phyloP scores from a whole-genome alignment of 805 yeast species.

The Candida sonorensis region DNA sequence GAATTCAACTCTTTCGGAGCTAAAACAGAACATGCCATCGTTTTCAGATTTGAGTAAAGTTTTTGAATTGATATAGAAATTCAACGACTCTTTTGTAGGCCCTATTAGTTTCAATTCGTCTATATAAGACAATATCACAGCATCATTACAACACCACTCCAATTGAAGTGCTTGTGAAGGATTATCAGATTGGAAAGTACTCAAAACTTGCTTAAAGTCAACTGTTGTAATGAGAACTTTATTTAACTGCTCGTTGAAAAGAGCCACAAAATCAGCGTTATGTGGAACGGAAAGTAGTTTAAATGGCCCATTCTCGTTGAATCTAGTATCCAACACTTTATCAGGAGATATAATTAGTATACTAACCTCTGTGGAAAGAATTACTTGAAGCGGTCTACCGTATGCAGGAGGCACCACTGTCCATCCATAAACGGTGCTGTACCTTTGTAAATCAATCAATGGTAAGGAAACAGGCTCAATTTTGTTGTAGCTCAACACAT shows the following conservation, averaged over 20 bases:
- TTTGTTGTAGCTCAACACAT: conserved; percentile 33
- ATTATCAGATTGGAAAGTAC: conserved; percentile 34
- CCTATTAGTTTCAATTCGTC: conserved; percentile 69
- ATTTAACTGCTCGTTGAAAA: conserved; percentile 34
- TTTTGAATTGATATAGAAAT: conserved; percentile 42
- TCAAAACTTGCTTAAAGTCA: conserved; percentile 36
- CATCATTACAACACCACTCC: conserved; percentile 85
- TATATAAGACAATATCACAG: conserved; percentile 50
- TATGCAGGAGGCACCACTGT: conserved; percentile 14
- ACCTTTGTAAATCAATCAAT: too few species aligned
- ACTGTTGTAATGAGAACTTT: conserved; percentile 45
- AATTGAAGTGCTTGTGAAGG: conserved; percentile 37
- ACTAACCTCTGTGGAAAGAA: conserved; percentile 11
- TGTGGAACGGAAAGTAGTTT: conserved; percentile 32
- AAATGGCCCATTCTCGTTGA: conserved; percentile 11
- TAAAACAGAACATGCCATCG: conserved; percentile 71
- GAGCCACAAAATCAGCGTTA: conserved; percentile 47
- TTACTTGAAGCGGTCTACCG: conserved; percentile 9
- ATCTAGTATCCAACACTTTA: conserved; percentile 5
- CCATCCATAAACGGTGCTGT: conserved; percentile 21
- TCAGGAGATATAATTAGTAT: conserved; percentile 4
- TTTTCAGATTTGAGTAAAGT: conserved; percentile 41
- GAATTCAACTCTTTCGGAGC: conserved; percentile 50
- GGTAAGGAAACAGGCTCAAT: conserved; percentile 21
- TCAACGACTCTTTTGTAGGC: conserved; percentile 53